phyloP scores from a whole-genome alignment of 495 filamentous ascomycete genomes.

The Parathielavia appendiculata region DNA sequence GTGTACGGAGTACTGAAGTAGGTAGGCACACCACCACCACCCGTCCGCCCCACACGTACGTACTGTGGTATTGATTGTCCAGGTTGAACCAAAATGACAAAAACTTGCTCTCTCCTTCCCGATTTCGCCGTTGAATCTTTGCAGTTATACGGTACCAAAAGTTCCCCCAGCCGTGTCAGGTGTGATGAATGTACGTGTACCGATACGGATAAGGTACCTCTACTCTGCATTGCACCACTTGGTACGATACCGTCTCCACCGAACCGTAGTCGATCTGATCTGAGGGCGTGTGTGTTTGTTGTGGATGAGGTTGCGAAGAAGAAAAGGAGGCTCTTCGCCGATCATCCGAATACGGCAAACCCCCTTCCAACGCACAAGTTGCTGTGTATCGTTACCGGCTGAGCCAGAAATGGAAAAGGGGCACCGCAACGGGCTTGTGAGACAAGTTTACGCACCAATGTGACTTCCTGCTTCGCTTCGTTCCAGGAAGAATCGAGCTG shows the following conservation, averaged over 20 bases:
- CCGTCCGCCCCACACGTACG: too few species aligned
- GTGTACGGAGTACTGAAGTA: too few species aligned
- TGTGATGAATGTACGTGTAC: not conserved
- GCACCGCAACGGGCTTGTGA: not conserved
- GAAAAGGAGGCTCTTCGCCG: constrained; percentile 12
- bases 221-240: too few species aligned
- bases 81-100: not conserved
- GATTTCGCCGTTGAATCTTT: not conserved
- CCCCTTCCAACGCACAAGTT: not conserved
- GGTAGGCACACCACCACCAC: not conserved
- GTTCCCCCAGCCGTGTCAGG: not conserved
- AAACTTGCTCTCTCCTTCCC: not conserved
- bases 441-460: not conserved
- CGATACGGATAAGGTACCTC: not conserved
- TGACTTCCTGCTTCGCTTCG: not conserved
- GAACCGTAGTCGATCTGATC: not conserved
- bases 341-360: constrained; percentile 5
- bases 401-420: not conserved
- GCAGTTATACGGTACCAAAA: too few species aligned
- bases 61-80: not conserved
- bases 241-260: not conserved
- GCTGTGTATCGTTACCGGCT: not conserved
- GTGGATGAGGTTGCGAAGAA: too few species aligned
- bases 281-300: too few species aligned
- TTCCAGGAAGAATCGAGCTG: not conserved